Conservation (phyloP, 495 filamentous ascomycete genomes). For the Lasiosphaeria hispida region DNA sequence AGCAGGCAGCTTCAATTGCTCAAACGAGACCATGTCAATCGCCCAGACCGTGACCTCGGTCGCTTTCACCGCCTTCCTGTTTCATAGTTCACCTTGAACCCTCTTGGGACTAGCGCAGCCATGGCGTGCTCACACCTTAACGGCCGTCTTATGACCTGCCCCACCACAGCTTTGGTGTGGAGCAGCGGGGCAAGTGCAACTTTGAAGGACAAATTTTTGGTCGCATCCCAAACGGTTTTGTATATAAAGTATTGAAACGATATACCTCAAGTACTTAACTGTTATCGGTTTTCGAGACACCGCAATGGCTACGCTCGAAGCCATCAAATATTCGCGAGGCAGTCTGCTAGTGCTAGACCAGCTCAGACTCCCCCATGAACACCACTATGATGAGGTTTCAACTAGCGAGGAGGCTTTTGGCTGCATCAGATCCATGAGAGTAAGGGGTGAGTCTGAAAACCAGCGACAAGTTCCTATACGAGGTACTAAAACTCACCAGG, state of each 20-base stretch:
- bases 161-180: conserved; percentile 1
- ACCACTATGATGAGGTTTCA: conserved; percentile 71
- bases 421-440: conserved; percentile 91
- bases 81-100: background rate
- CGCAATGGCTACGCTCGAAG: conserved; percentile 62
- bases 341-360: conserved; percentile 86
- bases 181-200: conserved; percentile 12
- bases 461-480: background rate
- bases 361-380: conserved; percentile 80
- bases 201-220: conserved; percentile 2
- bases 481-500: conserved; percentile 45
- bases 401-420: conserved; percentile 83
- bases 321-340: conserved; percentile 80
- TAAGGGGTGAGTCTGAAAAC: conserved; percentile 36
- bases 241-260: background rate
- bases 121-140: background rate
- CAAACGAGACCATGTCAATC: background rate
- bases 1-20: conserved; percentile 5
- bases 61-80: conserved; percentile 3
- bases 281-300: background rate
- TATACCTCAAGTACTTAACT: background rate
- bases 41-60: conserved; percentile 1
- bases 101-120: conserved; percentile 8
- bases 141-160: conserved; percentile 3
- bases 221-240: background rate